A percentile compares a stretch with the other conserved stretches of the same genome.
phyloP scores from a whole-genome alignment of 495 filamentous ascomycete species.

The Sabuloglossum arenarium region DNA sequence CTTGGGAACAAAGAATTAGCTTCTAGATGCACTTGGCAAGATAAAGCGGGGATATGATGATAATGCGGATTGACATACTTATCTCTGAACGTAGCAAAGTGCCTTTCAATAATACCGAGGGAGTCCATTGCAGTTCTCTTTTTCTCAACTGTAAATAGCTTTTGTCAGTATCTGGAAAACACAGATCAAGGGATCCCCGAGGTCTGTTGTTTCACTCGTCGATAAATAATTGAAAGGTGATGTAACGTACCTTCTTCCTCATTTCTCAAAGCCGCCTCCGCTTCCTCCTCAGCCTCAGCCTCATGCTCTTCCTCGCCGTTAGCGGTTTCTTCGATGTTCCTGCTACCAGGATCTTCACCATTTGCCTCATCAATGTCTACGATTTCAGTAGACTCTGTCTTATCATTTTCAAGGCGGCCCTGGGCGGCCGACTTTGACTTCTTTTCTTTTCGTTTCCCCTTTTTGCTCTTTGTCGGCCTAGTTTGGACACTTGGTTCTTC shows the following conservation, averaged over 20 bases:
- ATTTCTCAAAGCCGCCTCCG: conserved; percentile 30
- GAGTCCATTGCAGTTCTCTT: conserved; percentile 69
- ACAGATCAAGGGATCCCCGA: background rate
- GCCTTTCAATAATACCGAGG: conserved; percentile 53
- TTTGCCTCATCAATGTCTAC: conserved; percentile 1
- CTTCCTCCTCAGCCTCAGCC: conserved; percentile 19
- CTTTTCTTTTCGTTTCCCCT: conserved; percentile 15
- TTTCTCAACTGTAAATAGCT: conserved; percentile 37
- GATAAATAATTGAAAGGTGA: background rate
- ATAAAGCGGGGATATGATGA: background rate
- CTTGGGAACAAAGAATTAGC: conserved; percentile 21
- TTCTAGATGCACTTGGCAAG: background rate
- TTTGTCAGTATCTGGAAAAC: conserved; percentile 19
- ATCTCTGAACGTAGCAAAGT: conserved; percentile 68
- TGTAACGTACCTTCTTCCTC: conserved; percentile 56
- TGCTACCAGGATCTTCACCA: conserved; percentile 4
- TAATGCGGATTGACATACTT: conserved; percentile 33
- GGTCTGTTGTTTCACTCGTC: background rate
- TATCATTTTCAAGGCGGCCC: background rate
- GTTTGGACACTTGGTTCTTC: conserved; percentile 6
- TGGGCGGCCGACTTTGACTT: conserved; percentile 6
- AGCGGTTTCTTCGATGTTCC: background rate
- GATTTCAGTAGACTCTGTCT: background rate
- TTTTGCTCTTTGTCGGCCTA: conserved; percentile 12
- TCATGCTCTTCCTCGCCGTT: conserved; percentile 7